Evolutionary conservation across 2,329 filamentous ascomycete species (phyloP), one percentile per base, ranked within the genome.

Genomic region (Cryoendolithus antarcticus): DNA sequence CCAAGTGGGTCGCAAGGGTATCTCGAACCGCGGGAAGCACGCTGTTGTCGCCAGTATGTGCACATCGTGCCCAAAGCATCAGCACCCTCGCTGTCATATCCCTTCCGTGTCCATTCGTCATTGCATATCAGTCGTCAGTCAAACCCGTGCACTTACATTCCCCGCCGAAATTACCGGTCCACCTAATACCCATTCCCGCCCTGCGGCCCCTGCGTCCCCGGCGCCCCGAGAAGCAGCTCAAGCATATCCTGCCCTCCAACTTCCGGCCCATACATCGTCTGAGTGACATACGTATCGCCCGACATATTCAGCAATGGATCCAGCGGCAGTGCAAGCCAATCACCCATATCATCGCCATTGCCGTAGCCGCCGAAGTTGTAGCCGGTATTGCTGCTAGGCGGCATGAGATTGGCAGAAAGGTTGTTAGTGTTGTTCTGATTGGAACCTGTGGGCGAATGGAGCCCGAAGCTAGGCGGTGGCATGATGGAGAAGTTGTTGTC

Each of bases 281-380:
- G 62, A 12, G 69, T 74, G 13, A 76, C 73, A 39, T 75, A 72
- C 1, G 71, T 67, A 9, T 71, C 71, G 50, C 70, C 70, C 45
- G 70, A 69, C 49, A 73, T 69, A 45, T 69, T 68, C 39, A 77
- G 66, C 43, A 78, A 66, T 32, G 73, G 71, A 53, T 78, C 73
- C 3, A 79, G 61, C 1, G 74, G 73, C n/a, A 78, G 53, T 0
- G 74, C 70, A 37, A 78, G 64, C 75, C 75, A 79, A 54, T 77
- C 74, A 31, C 70, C 66, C 41, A 58, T 55, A 28, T 45, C 47
- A 39, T 48, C 44, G 11, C 47, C 31, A 13, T 39, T 45, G 19
- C 42, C 47, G 11, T 43, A 42, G 28, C 44, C 40, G 27, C 41
- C 44, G 30, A 30, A 39, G 3, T 35, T 28, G 24, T 31, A 36